Conservation (phyloP, 2,329 filamentous ascomycete genomes). For the Plenodomus tracheiphilus region DNA sequence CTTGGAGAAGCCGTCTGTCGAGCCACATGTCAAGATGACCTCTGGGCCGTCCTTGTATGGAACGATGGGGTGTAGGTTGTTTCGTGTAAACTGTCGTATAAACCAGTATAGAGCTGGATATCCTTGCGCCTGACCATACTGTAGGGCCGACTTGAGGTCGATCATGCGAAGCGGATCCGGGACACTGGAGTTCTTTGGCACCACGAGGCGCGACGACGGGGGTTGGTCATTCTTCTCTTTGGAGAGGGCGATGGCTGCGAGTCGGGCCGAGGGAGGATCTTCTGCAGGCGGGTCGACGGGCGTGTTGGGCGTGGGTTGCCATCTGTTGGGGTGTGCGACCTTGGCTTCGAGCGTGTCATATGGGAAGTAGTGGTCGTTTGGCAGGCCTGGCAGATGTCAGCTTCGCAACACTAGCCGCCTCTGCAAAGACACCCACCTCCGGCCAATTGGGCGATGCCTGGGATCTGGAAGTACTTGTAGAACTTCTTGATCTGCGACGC, state of each 20-base stretch:
- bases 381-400: conserved; percentile 63
- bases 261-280: conserved; percentile 26
- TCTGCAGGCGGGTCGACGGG: conserved; percentile 52
- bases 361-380: conserved; percentile 80
- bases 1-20: conserved; percentile 85
- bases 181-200: conserved; percentile 69
- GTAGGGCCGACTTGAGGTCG: conserved; percentile 78
- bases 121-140: conserved; percentile 83
- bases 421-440: conserved; percentile 50
- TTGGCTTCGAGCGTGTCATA: conserved; percentile 88
- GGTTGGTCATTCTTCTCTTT: conserved; percentile 33
- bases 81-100: conserved; percentile 74
- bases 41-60: conserved; percentile 78
- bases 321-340: conserved; percentile 73
- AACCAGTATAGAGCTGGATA: conserved; percentile 79
- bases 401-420: background rate
- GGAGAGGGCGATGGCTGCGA: conserved; percentile 36
- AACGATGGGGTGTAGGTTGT: conserved; percentile 78
- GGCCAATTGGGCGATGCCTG: conserved; percentile 64
- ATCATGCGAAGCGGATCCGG: conserved; percentile 69
- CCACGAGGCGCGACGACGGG: conserved; percentile 59
- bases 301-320: conserved; percentile 69
- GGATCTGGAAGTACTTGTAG: conserved; percentile 79
- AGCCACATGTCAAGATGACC: conserved; percentile 76
- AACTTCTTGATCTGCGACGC: conserved; percentile 75